Percentiles rank a stretch among this genome's conserved stretches.
Evolutionary conservation across 352 stramenopile species (phyloP).

Genomic region (Phytophthora melonis): DNA sequence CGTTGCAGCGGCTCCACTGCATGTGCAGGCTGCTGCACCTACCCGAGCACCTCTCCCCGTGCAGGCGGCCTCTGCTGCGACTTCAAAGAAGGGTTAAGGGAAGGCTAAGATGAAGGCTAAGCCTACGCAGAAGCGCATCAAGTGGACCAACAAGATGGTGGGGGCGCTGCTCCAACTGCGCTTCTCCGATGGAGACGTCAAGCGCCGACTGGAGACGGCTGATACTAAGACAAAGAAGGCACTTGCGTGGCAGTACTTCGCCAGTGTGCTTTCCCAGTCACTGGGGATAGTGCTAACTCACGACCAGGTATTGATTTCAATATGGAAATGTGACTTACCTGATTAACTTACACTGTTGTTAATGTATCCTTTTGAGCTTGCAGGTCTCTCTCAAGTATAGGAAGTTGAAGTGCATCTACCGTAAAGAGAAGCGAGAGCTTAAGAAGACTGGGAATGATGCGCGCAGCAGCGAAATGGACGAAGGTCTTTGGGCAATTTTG

Average conservation of each 20-base stretch:
- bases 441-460: background rate
- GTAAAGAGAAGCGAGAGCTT: slow-evolving; percentile 4
- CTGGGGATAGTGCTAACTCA: slow-evolving; percentile 1
- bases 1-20: background rate
- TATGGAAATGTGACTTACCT: background rate
- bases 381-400: slow-evolving; percentile 20
- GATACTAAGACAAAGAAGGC: background rate
- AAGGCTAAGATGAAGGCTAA: background rate
- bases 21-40: background rate
- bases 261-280: slow-evolving; percentile 14
- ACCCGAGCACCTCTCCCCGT: background rate
- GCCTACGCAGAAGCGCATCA: slow-evolving; percentile 1
- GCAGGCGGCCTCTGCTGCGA: background rate
- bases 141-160: slow-evolving; percentile 4
- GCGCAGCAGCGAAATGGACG: slow-evolving; percentile 6
- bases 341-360: background rate
- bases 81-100: background rate
- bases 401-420: slow-evolving; percentile 12
- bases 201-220: background rate
- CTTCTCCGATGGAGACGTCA: background rate
- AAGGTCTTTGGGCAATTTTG: slow-evolving; percentile 2
- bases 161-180: background rate
- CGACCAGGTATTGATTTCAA: background rate
- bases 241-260: slow-evolving; percentile 17
- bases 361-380: background rate